phyloP scores from a whole-genome alignment of 2,329 filamentous ascomycete species.

The Fusarium xylarioides region DNA sequence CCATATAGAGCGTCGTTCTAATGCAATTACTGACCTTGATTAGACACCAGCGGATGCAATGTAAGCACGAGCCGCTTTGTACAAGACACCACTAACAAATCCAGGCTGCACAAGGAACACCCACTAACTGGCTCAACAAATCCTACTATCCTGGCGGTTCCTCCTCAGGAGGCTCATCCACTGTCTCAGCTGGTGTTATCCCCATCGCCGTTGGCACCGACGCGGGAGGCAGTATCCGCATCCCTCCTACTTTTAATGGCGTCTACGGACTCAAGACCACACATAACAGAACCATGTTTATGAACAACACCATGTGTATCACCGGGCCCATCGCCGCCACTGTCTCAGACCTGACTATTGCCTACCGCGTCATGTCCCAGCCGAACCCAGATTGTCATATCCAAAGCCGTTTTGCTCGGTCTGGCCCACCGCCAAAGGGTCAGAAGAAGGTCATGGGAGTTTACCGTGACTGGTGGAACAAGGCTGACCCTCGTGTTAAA shows the following conservation, averaged over 20 bases:
- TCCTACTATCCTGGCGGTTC: conserved; percentile 84
- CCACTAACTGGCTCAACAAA: conserved; percentile 79
- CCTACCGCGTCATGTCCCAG: conserved; percentile 82
- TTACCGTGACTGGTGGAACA: conserved; percentile 61
- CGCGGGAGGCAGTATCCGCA: conserved; percentile 78
- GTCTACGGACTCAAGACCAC: conserved; percentile 83
- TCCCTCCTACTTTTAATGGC: conserved; percentile 80
- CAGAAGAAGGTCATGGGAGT: conserved; percentile 75
- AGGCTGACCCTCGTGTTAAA: conserved; percentile 69
- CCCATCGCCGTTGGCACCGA: conserved; percentile 81
- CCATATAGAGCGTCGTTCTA: conserved; percentile 15
- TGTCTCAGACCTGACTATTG: conserved; percentile 79
- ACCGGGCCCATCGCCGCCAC: conserved; percentile 79
- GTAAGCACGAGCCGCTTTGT: conserved; percentile 43
- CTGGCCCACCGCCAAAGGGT: conserved; percentile 53
- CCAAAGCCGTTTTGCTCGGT: conserved; percentile 71
- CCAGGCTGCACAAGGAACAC: conserved; percentile 73
- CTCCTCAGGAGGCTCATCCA: conserved; percentile 79
- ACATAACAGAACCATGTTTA: conserved; percentile 72
- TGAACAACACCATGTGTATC: conserved; percentile 66
- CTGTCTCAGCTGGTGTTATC: conserved; percentile 74
- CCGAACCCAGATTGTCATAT: conserved; percentile 71
- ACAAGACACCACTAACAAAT: conserved; percentile 49
- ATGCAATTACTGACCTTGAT: conserved; percentile 11
- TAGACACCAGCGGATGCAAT: conserved; percentile 86